A percentile compares a stretch with the other conserved stretches of the same genome.
These are phyloP conservation scores for Arthonia radiata DNA, from an alignment of 495 filamentous ascomycete genomes.

Conservation along the genomic window DNA sequence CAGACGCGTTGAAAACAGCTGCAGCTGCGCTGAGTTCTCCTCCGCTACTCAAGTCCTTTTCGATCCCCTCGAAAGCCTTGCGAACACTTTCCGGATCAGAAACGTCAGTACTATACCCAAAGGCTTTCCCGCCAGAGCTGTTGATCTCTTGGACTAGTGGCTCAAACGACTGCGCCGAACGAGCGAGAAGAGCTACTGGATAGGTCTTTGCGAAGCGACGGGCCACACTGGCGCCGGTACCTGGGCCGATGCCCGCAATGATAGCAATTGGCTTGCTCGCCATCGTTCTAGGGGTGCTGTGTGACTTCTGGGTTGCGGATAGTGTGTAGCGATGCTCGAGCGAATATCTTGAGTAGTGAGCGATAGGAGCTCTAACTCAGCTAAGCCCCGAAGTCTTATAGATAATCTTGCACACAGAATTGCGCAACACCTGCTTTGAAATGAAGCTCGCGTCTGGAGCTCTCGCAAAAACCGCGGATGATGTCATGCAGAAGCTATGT, in stretches of 20 bases:
- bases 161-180: constrained; percentile 39
- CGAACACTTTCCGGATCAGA: constrained; percentile 34
- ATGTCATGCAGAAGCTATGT: too few relatives aligned
- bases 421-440: too few relatives aligned
- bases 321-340: too few relatives aligned
- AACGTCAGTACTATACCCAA: constrained; percentile 54
- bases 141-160: constrained; percentile 53
- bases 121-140: constrained; percentile 37
- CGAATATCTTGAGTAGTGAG: too few relatives aligned
- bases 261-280: constrained; percentile 32
- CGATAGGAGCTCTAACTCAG: too few relatives aligned
- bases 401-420: too few relatives aligned
- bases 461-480: too few relatives aligned
- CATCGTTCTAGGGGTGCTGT: too few relatives aligned
- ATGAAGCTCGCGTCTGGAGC: too few relatives aligned
- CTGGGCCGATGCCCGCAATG: constrained; percentile 42
- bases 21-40: constrained; percentile 28
- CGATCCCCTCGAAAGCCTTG: constrained; percentile 41
- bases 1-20: constrained; percentile 63
- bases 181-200: constrained; percentile 50
- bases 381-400: too few relatives aligned
- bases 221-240: constrained; percentile 11
- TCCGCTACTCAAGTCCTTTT: constrained; percentile 24
- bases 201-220: constrained; percentile 30
- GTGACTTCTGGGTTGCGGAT: too few relatives aligned